Evolutionary conservation across 345 rosid species (phyloP), one percentile per base, ranked within the genome.

Genomic region (Hibiscus tridactylites): DNA sequence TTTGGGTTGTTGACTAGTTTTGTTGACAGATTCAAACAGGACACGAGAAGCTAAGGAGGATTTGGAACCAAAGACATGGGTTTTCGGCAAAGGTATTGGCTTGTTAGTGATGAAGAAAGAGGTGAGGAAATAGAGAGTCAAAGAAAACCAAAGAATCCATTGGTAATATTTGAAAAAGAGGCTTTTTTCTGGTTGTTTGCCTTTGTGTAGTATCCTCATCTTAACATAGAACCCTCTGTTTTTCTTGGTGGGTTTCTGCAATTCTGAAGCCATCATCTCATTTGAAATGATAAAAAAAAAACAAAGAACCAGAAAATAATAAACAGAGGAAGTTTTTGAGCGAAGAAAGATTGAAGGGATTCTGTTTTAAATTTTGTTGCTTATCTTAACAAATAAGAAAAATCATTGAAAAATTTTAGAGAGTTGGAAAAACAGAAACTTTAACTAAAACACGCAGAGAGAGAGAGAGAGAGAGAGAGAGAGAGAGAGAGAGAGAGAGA

Each of bases 111-210:
- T 74, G 71, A 90, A 80, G 80, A 81, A 92, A 21, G 99, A 90
- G 69, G 61, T 83, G 56, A 92, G 74, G 77, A 95, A 90, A 73
- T 95, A 95, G 3, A 92, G 87, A 65, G 93, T 79, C 3, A 92
- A 84, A 39, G 80, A 76, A 12, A 92, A 54, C 90, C 94, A 92
- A 46, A 95, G 92, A 61, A 90, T 61, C 91, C 94, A 95, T 85
- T 85, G 92, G 93, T 88, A 90, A 71, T 85, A 83, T 72, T 71
- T 89, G 60, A 77, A 85, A 65, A 75, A 88, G 2, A 83, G 80
- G 75, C 49, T 73, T 71, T 82, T 86, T 56, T 88, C 86, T 47
- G 74, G 83, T 3, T 64, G 90, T 21, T 82, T 82, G 19, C 77
- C 81, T 82, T 66, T 79, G 73, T 77, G 79, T 31, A 77, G 21